Base-by-base conservation (phyloP, 129 eudicot species). In the Flaveria bidentis region DNA sequence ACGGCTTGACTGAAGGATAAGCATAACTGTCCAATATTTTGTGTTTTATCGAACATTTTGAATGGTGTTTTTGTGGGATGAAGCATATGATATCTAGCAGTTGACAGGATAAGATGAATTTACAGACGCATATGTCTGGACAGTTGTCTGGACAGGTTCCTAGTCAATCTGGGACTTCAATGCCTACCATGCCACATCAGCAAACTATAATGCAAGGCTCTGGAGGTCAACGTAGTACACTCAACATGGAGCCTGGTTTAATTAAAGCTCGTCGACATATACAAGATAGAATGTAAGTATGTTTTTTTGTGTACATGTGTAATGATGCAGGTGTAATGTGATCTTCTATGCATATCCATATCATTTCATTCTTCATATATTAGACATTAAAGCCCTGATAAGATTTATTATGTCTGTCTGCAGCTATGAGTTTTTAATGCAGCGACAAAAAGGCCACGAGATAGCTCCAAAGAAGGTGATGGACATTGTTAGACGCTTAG, bases 401-500 rank as follows among this genome's bases (percentile, higher is more conserved):
- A 33, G 8, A 47, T 60, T 42, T 66, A 15, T 26, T 12, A 52
- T 64, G 45, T 69, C 15, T 26, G 76, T 84, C 69, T 85, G 76
- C 92, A 95, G 99, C 74, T 87, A 65, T 30, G 90, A 82, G 1
- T 89, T 42, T 65, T 77, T 91, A 41, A 76, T 84, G 88, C 76
- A 66, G 80, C 88, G 89, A 61, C 80, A 80, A 36, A 86, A 82
- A 22, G 55, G 82, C 53, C 86, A 66, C 23, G 94, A 82, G 16
- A 45, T 75, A 65, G 73, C 88, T 49, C 46, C 66, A 62, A 84
- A 63, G 85, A 95, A 75, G 86, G 67, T 91, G 75, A 16, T 69
- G 26, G 99, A 89, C 52, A 51, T 95, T 64, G 93, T 85, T 46
- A 89, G 69, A 74, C 93, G 96, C 60, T 72, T 95, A 76, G 99